Evolutionary conservation across 305 asterid species (phyloP).

Genomic region (Fraxinus ornus): DNA sequence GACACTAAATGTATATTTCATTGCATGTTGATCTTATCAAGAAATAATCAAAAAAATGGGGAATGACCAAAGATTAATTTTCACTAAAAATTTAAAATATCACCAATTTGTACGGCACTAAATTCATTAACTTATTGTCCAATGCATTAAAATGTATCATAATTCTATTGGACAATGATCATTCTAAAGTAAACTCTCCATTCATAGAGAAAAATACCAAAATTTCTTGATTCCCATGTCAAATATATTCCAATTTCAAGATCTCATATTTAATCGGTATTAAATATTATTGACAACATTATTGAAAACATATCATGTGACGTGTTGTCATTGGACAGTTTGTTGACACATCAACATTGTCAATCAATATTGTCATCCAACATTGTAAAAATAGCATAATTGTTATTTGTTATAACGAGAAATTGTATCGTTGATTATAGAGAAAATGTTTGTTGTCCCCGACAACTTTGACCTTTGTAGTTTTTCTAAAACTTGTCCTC

Average conservation of each 20-base stretch:
- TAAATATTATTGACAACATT: too few species aligned
- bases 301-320: too few species aligned
- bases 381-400: too few species aligned
- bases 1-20: constrained; percentile 27
- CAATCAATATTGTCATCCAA: too few species aligned
- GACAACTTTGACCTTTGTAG: neutral
- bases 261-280: too few species aligned
- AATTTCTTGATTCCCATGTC: neutral
- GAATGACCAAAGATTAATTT: neutral
- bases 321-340: too few species aligned
- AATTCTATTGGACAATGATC: neutral
- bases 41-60: neutral
- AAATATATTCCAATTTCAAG: neutral
- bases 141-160: neutral
- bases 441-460: neutral
- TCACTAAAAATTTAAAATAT: neutral
- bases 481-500: neutral
- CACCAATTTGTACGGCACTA: neutral
- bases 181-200: too few species aligned
- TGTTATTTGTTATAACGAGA: neutral
- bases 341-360: too few species aligned
- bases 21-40: constrained; percentile 22
- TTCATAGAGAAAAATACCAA: neutral
- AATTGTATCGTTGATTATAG: neutral
- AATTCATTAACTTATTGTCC: neutral